phyloP scores from a whole-genome alignment of 441 rosid genomes.

The Lepidium campestre region DNA sequence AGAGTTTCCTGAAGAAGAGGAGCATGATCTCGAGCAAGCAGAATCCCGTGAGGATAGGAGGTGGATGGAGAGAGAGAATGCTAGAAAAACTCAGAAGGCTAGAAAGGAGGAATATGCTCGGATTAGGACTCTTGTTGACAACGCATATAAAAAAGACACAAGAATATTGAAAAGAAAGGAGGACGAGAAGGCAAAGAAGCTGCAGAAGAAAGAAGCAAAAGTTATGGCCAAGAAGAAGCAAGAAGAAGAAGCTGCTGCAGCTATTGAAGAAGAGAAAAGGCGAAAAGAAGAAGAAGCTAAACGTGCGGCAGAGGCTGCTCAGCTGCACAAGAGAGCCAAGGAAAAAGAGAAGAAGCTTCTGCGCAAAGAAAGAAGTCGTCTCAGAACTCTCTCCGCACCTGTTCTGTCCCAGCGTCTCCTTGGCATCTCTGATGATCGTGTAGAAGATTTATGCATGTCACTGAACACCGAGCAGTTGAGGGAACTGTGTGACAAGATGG shows the following conservation, averaged over 20 bases:
- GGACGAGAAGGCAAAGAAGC: constrained; percentile 75
- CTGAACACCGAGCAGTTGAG: constrained; percentile 57
- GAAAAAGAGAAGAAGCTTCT: constrained; percentile 91
- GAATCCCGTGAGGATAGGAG: constrained; percentile 93
- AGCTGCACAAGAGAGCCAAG: constrained; percentile 58
- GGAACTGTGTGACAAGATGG: constrained; percentile 62
- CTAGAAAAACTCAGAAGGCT: constrained; percentile 71
- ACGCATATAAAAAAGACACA: constrained; percentile 84
- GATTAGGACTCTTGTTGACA: constrained; percentile 76
- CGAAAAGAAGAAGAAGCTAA: constrained; percentile 72
- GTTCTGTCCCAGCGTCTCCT: constrained; percentile 50
- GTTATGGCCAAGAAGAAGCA: constrained; percentile 66
- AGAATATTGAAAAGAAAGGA: constrained; percentile 77
- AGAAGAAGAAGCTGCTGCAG: constrained; percentile 86
- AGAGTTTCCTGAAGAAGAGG: constrained; percentile 92
- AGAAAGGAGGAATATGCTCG: constrained; percentile 87
- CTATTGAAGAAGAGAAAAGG: constrained; percentile 62
- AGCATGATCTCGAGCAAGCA: constrained; percentile 86
- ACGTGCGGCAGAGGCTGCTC: constrained; percentile 75
- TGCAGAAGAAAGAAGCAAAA: constrained; percentile 74
- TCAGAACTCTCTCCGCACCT: constrained; percentile 67
- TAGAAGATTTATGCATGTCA: constrained; percentile 74
- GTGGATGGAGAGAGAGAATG: constrained; percentile 99
- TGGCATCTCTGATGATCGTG: constrained; percentile 49
- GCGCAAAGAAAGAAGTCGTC: constrained; percentile 74